These are phyloP conservation scores for Chlorociboria aeruginascens DNA, from an alignment of 495 filamentous ascomycete species.

Conservation along the genomic window DNA sequence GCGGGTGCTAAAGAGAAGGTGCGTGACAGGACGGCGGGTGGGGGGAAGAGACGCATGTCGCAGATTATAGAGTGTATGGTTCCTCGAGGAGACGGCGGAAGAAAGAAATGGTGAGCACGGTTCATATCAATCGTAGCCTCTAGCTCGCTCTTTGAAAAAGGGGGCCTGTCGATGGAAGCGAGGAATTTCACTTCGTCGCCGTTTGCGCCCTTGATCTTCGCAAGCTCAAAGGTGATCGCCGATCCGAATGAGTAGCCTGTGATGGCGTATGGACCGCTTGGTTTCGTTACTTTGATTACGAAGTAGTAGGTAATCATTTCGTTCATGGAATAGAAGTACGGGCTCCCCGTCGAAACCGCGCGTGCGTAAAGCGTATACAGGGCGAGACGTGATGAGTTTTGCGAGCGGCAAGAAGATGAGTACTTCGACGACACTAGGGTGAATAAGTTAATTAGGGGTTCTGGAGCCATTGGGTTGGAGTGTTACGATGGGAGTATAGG, in stretches of 20 bases:
- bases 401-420: slow-evolving; percentile 43
- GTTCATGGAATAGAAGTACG: slow-evolving; percentile 3
- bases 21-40: slow-evolving; percentile 17
- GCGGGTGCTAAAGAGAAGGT: slow-evolving; percentile 21
- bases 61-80: slow-evolving; percentile 16
- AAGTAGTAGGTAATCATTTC: slow-evolving; percentile 25
- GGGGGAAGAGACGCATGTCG: slow-evolving; percentile 8
- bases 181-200: slow-evolving; percentile 25
- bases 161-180: slow-evolving; percentile 32
- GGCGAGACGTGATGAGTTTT: slow-evolving; percentile 33
- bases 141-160: slow-evolving; percentile 41
- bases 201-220: slow-evolving; percentile 30
- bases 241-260: slow-evolving; percentile 43
- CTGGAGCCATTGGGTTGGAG: slow-evolving; percentile 26
- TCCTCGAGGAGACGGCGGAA: slow-evolving; percentile 37
- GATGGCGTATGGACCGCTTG: slow-evolving; percentile 42
- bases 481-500: slow-evolving; percentile 36
- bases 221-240: slow-evolving; percentile 43
- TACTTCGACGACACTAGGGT: slow-evolving; percentile 45
- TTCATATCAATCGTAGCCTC: slow-evolving; percentile 32
- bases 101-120: slow-evolving; percentile 33
- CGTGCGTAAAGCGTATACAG: slow-evolving; percentile 41
- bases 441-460: slow-evolving; percentile 43
- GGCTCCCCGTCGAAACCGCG: slow-evolving; percentile 16
- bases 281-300: slow-evolving; percentile 34